Conservation (phyloP, 1,139 yeast species). For the Arxiozyma heterogenica region DNA sequence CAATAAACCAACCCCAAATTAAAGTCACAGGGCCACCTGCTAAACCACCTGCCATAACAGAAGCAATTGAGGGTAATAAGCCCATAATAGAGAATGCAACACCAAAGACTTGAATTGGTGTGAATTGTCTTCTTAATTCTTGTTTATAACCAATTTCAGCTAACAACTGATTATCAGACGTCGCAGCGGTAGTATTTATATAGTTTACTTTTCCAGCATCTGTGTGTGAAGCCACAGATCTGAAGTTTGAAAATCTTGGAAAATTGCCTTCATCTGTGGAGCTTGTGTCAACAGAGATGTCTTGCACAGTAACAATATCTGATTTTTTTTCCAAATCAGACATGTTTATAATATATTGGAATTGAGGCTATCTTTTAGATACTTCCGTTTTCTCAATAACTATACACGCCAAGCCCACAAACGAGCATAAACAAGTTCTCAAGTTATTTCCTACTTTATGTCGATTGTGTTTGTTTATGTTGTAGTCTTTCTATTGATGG, state of each 20-base stretch:
- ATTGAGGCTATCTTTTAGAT: no score
- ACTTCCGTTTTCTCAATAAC: no score
- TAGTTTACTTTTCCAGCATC: slow-evolving; percentile 22
- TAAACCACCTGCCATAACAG: slow-evolving; percentile 33
- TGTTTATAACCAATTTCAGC: slow-evolving; percentile 49
- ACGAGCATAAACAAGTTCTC: no score
- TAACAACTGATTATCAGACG: slow-evolving; percentile 39
- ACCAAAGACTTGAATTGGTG: slow-evolving; percentile 42
- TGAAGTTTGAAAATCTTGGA: background rate
- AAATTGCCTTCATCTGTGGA: background rate
- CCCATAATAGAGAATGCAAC: slow-evolving; percentile 49
- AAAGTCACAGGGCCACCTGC: slow-evolving; percentile 51
- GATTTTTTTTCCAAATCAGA: slow-evolving; percentile 1
- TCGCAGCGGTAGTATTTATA: slow-evolving; percentile 15
- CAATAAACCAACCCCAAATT: slow-evolving; percentile 66
- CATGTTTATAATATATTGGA: background rate
- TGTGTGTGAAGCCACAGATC: slow-evolving; percentile 12
- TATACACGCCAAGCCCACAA: no score
- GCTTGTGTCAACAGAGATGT: background rate
- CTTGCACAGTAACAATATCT: background rate
- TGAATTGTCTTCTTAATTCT: slow-evolving; percentile 40
- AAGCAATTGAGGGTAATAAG: slow-evolving; percentile 40
- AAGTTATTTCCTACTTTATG: no score
- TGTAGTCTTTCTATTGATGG: no score
- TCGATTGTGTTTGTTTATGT: no score